These are phyloP conservation scores for Trichoderma gamsii DNA, from an alignment of 495 filamentous ascomycete species.

Conservation along the genomic window DNA sequence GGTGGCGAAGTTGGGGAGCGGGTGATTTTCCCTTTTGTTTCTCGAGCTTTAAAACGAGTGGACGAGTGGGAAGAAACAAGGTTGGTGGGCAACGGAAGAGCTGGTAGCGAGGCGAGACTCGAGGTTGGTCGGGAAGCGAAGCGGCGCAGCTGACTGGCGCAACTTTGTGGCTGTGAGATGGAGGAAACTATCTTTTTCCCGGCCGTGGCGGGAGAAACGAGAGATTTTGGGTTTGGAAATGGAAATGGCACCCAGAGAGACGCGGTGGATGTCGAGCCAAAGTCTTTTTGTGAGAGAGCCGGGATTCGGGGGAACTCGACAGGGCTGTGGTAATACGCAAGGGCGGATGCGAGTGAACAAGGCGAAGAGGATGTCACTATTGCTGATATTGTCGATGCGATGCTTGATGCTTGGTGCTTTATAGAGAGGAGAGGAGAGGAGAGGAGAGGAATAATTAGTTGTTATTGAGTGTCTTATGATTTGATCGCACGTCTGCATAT, in stretches of 20 bases:
- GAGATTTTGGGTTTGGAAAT: background rate
- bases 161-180: background rate
- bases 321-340: background rate
- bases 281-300: background rate
- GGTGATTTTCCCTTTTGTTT: too few relatives aligned
- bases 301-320: background rate
- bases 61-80: background rate
- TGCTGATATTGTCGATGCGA: too few relatives aligned
- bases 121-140: conserved; percentile 10
- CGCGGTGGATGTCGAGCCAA: conserved; percentile 5
- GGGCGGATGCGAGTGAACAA: background rate
- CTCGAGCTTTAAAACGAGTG: too few relatives aligned
- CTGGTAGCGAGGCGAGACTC: background rate
- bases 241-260: too few relatives aligned
- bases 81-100: background rate
- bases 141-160: conserved; percentile 12
- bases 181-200: conserved; percentile 1
- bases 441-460: too few relatives aligned
- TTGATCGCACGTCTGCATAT: too few relatives aligned
- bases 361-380: background rate
- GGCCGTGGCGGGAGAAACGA: background rate
- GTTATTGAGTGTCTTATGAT: too few relatives aligned
- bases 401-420: too few relatives aligned
- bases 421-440: background rate
- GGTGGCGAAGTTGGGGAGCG: too few relatives aligned